Percentiles rank a stretch among this genome's conserved stretches.
These are phyloP conservation scores for Aphanomyces stellatus DNA, from an alignment of 352 stramenopile genomes.

Conservation along the genomic window DNA sequence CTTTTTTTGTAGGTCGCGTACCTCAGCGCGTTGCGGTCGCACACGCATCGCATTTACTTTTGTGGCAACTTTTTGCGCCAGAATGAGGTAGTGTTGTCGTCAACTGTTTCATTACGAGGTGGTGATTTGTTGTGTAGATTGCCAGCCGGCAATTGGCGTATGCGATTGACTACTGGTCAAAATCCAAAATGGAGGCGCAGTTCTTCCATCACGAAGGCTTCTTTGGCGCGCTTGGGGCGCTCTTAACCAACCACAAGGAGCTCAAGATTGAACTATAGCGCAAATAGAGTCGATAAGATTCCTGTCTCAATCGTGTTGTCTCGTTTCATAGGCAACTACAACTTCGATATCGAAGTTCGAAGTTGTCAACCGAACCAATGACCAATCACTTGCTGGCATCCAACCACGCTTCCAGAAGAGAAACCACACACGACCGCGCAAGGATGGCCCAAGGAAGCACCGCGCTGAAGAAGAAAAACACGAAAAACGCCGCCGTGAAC, in stretches of 20 bases:
- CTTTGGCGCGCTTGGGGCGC: slow-evolving; percentile 94
- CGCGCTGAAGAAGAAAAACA: slow-evolving; percentile 73
- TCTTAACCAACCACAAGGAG: slow-evolving; percentile 51
- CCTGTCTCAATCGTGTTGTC: background rate
- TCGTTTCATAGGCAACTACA: background rate
- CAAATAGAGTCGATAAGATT: background rate
- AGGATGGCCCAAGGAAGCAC: slow-evolving; percentile 70
- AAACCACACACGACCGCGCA: background rate
- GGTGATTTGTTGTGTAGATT: slow-evolving; percentile 42
- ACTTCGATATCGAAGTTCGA: slow-evolving; percentile 6
- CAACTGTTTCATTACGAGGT: background rate
- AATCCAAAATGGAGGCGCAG: slow-evolving; percentile 80
- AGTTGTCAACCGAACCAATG: background rate
- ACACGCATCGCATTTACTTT: slow-evolving; percentile 92
- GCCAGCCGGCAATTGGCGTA: slow-evolving; percentile 81
- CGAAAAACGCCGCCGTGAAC: slow-evolving; percentile 65
- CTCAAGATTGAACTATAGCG: slow-evolving; percentile 3
- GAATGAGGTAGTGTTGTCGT: slow-evolving; percentile 68
- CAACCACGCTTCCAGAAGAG: background rate
- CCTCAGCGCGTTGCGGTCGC: slow-evolving; percentile 90
- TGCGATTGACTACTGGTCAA: slow-evolving; percentile 97
- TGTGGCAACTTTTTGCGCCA: slow-evolving; percentile 95
- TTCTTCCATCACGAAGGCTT: slow-evolving; percentile 96
- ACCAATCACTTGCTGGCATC: background rate
- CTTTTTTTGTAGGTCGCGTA: slow-evolving; percentile 85